Conservation (phyloP, 1,139 yeast species). For the Pneumocystis carinii region DNA sequence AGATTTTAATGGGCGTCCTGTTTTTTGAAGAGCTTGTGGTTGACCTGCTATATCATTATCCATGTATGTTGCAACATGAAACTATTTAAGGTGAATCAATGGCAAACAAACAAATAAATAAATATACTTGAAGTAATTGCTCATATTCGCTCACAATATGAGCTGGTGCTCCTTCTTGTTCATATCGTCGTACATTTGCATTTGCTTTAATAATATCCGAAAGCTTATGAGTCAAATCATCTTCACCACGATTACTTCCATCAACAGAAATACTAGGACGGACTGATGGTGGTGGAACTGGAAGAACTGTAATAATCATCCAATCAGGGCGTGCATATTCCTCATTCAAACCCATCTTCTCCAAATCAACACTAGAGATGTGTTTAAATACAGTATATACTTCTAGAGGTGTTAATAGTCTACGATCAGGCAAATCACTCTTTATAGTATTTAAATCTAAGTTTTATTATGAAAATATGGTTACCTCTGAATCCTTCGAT, state of each 20-base stretch:
- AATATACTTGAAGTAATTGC: constrained; percentile 50
- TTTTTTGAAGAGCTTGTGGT: constrained; percentile 96
- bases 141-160: constrained; percentile 96
- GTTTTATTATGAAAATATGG: background rate
- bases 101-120: constrained; percentile 2
- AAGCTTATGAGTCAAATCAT: constrained; percentile 92
- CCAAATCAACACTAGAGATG: constrained; percentile 71
- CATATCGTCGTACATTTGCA: constrained; percentile 86
- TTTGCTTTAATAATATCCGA: constrained; percentile 96
- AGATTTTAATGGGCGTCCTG: constrained; percentile 96
- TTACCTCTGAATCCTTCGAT: constrained; percentile 46
- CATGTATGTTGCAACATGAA: constrained; percentile 99
- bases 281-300: constrained; percentile 99
- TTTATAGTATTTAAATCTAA: constrained; percentile 25
- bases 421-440: constrained; percentile 81
- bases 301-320: constrained; percentile 91
- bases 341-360: constrained; percentile 73
- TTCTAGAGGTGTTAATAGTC: constrained; percentile 75
- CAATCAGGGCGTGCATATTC: constrained; percentile 98
- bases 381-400: constrained; percentile 84
- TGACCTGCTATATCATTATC: constrained; percentile 99
- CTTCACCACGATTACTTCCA: constrained; percentile 98
- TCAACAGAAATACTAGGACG: constrained; percentile 97
- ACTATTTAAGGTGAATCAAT: constrained; percentile 19
- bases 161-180: constrained; percentile 97